Conservation (phyloP, 2,329 filamentous ascomycete genomes). For the Neospermospora avenae region DNA sequence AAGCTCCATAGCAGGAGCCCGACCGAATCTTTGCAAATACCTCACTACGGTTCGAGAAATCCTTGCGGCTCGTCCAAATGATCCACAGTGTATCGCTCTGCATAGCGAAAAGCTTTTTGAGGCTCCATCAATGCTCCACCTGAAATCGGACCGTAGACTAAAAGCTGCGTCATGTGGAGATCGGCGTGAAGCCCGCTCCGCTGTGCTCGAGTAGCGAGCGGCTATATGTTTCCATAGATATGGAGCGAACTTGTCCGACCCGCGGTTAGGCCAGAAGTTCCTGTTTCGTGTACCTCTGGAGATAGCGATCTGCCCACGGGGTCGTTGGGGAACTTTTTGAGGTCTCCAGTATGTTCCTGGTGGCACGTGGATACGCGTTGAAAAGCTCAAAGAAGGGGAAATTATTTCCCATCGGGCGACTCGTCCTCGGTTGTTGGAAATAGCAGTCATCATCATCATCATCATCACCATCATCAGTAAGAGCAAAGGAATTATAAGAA, state of each 20-base stretch:
- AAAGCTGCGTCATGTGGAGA: background rate
- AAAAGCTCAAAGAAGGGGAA: background rate
- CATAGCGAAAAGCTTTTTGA: background rate
- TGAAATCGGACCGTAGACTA: background rate
- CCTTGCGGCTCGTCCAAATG: background rate
- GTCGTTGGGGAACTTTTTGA: background rate
- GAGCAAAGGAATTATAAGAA: background rate
- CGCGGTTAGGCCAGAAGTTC: background rate
- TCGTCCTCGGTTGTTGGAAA: no score
- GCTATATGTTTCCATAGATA: background rate
- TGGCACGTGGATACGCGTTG: background rate
- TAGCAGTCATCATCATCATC: background rate
- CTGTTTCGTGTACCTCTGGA: background rate
- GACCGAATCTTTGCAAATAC: background rate
- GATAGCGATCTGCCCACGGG: background rate
- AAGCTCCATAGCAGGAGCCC: background rate
- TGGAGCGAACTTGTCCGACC: background rate
- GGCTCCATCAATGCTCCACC: slow-evolving; percentile 1
- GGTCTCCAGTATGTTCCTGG: background rate
- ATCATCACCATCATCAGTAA: background rate
- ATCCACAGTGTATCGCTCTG: background rate
- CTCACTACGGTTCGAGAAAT: background rate
- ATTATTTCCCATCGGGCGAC: no score
- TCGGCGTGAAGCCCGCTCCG: background rate
- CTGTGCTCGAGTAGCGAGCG: background rate